Evolutionary conservation across 805 yeast genomes (phyloP), one percentile per base, ranked within the genome.

Genomic region (Candida awuae): DNA sequence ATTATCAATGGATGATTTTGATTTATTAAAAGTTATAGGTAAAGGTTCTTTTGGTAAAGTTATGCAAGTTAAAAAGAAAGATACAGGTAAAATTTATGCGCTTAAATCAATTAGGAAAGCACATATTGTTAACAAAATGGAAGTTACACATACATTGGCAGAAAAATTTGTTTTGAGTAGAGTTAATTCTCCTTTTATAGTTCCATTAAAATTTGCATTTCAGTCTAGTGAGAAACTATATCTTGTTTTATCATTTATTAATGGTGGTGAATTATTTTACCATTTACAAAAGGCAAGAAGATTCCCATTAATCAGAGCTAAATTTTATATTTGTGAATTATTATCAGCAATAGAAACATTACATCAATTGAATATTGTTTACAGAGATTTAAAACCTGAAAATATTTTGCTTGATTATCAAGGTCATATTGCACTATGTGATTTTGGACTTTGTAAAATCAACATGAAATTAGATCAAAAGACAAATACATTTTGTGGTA

Each of bases 41-140:
- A 92, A 92, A 59, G 98, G 98, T 7, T 87, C 97, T 8, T 92
- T 92, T 59, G 98, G 98, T 37, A 92, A 92, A 63, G 98, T 92
- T 38, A 92, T 92, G 97, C 98, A 92, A 62, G 98, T 92, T 30
- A 79, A 87, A 47, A 92, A 92, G 63, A 85, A 84, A 52, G 98
- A 92, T 61, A 92, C 98, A 3, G 82, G 82, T 48, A 94, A 90
- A 58, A 80, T 92, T 18, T 92, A 92, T 60, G 98, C 98, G 2
- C 67, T 92, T 56, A 92, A 92, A 61, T 87, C 97, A 0, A 77
- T 92, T 46, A 72, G 97, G 51, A 92, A 92, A 59, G 85, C 94
- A 15, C 95, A 92, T 56, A 87, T 92, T 50, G 94, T 92, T 25
- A 84, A 94, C 20, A 77, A 94, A 56, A 77, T 86, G 65, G 98